Conservation (phyloP, 345 rosid species). For the Triadica sebifera region DNA sequence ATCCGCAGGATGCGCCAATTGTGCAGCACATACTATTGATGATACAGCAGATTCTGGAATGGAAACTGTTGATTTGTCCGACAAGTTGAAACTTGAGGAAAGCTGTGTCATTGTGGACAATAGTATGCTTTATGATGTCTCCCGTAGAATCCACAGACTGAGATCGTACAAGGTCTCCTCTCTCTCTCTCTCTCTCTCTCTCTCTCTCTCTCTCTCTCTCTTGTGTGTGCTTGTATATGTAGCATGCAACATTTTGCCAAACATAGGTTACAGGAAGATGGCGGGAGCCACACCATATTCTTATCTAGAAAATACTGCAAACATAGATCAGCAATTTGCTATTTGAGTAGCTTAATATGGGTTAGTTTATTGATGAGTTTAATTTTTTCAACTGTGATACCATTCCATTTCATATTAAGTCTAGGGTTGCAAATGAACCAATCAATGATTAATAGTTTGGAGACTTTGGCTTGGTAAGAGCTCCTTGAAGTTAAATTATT, state of each 20-base stretch:
- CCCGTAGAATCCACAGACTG: slow-evolving; percentile 41
- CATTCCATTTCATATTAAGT: neutral
- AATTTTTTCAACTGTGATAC: neutral
- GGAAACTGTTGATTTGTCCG: slow-evolving; percentile 51
- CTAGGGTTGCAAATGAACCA: neutral
- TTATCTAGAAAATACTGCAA: neutral
- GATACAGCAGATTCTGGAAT: slow-evolving; percentile 31
- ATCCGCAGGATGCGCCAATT: slow-evolving; percentile 34
- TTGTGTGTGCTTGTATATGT: neutral
- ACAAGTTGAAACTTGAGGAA: slow-evolving; percentile 43
- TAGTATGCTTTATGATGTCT: slow-evolving; percentile 46
- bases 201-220: slow-evolving; percentile 4
- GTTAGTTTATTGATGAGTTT: neutral
- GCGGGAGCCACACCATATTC: neutral
- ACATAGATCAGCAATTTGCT: neutral
- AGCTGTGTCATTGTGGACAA: slow-evolving; percentile 35
- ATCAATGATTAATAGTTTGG: neutral
- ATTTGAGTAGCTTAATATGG: neutral
- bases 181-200: slow-evolving; percentile 16
- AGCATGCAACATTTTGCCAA: too few species aligned
- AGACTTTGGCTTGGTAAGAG: neutral
- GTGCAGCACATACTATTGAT: slow-evolving; percentile 13
- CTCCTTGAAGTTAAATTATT: neutral
- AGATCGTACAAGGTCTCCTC: slow-evolving; percentile 61
- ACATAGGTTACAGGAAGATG: neutral